Percentiles rank a stretch among this genome's conserved stretches.
phyloP scores from a whole-genome alignment of 306 rosid species.

The Biancaea sappan region DNA sequence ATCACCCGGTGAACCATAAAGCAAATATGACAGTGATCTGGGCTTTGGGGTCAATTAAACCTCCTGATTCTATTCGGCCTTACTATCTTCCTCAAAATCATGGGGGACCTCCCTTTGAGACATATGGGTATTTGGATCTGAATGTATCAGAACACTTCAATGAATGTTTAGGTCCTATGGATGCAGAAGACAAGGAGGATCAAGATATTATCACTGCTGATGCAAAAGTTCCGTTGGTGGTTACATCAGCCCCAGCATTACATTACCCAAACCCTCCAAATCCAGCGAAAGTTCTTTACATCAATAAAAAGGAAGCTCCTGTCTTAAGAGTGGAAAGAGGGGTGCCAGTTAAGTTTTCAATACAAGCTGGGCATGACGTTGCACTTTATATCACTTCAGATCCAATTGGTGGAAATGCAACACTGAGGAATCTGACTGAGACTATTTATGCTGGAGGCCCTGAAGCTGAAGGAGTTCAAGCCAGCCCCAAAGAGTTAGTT shows the following conservation, averaged over 20 bases:
- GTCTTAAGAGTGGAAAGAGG: constrained; percentile 90
- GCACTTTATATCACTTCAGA: constrained; percentile 84
- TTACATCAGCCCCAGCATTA: constrained; percentile 60
- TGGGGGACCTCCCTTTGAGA: constrained; percentile 47
- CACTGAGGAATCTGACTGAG: constrained; percentile 72
- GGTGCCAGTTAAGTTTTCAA: constrained; percentile 77
- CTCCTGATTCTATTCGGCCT: constrained; percentile 71
- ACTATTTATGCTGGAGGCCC: constrained; percentile 85
- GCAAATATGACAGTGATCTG: constrained; percentile 76
- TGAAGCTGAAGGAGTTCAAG: constrained; percentile 81
- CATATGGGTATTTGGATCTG: constrained; percentile 62
- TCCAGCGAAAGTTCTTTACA: constrained; percentile 74
- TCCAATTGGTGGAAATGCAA: constrained; percentile 87
- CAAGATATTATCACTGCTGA: constrained; percentile 78
- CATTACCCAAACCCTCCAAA: constrained; percentile 87
- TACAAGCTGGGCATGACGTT: constrained; percentile 88
- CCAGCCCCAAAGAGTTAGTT: constrained; percentile 70
- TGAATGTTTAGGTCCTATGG: constrained; percentile 86
- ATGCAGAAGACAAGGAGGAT: constrained; percentile 82
- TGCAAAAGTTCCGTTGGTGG: constrained; percentile 68
- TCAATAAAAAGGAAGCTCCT: constrained; percentile 92
- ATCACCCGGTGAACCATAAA: constrained; percentile 55
- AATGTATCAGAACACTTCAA: constrained; percentile 65
- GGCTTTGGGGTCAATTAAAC: constrained; percentile 77
- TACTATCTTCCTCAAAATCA: constrained; percentile 91